phyloP scores from a whole-genome alignment of 2,329 filamentous ascomycete species.

The Monilinia aucupariae region DNA sequence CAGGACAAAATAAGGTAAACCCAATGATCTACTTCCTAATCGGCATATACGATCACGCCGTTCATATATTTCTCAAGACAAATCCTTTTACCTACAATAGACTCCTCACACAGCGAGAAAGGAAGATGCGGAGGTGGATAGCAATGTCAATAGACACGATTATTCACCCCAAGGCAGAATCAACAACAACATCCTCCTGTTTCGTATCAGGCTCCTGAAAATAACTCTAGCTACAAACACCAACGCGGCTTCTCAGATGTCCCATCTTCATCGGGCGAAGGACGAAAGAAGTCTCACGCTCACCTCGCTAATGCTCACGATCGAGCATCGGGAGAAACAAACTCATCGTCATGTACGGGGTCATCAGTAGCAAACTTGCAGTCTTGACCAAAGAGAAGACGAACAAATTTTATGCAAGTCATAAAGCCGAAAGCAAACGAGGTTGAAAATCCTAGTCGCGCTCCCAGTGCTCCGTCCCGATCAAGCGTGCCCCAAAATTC shows the following conservation, averaged over 20 bases:
- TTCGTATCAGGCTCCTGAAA: slow-evolving; percentile 8
- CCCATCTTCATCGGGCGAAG: slow-evolving; percentile 33
- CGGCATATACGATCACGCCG: slow-evolving; percentile 24
- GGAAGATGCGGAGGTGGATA: neutral
- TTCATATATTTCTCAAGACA: slow-evolving; percentile 18
- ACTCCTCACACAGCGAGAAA: too few relatives aligned
- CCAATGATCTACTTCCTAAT: slow-evolving; percentile 24
- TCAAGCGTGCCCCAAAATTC: neutral
- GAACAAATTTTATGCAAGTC: neutral
- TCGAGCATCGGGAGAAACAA: neutral
- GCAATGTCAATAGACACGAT: neutral
- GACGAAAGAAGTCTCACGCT: slow-evolving; percentile 18
- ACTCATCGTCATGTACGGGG: neutral
- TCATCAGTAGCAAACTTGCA: slow-evolving; percentile 11
- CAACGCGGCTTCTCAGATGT: slow-evolving; percentile 19
- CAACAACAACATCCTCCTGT: neutral
- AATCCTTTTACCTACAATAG: neutral
- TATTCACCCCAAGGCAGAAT: neutral
- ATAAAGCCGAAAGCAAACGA: neutral
- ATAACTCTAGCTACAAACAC: neutral
- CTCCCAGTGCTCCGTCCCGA: neutral
- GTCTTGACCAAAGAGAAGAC: neutral
- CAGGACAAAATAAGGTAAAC: slow-evolving; percentile 22
- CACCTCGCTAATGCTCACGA: slow-evolving; percentile 21
- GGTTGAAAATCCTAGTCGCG: neutral